Conservation (phyloP, 352 stramenopile genomes). For the Globisporangium apiculatum region DNA sequence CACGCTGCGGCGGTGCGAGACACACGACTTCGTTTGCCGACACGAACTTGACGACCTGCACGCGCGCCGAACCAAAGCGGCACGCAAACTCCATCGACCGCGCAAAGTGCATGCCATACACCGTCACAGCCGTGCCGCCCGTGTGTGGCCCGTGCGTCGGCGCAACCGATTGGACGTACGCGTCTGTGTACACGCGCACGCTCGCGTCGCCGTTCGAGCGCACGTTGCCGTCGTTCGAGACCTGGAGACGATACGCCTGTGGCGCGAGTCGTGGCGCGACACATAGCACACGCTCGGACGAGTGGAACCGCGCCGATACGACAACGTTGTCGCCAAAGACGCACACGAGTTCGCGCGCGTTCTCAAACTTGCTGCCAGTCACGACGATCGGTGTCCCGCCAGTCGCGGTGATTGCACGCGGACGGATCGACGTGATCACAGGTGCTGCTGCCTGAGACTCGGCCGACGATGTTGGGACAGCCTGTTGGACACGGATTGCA, state of each 20-base stretch:
- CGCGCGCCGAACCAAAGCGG: conserved; percentile 59
- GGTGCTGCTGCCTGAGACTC: conserved; percentile 4
- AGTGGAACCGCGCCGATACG: conserved; percentile 46
- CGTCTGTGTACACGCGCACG: conserved; percentile 73
- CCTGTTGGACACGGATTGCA: background rate
- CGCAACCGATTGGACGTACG: conserved; percentile 54
- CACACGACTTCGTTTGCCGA: conserved; percentile 71
- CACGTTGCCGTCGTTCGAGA: conserved; percentile 61
- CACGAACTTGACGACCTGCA: conserved; percentile 55
- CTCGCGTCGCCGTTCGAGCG: conserved; percentile 53
- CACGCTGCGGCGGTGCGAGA: conserved; percentile 38
- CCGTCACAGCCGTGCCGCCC: conserved; percentile 76
- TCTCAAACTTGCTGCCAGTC: conserved; percentile 64
- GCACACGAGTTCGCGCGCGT: conserved; percentile 68
- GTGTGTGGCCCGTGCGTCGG: conserved; percentile 64
- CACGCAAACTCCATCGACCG: conserved; percentile 47
- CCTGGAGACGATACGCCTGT: conserved; percentile 56
- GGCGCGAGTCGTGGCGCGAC: conserved; percentile 44
- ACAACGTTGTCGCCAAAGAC: conserved; percentile 58
- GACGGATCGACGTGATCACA: conserved; percentile 15
- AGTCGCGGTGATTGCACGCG: conserved; percentile 9
- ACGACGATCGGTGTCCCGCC: conserved; percentile 73
- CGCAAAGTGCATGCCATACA: conserved; percentile 83
- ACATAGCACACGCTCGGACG: conserved; percentile 46
- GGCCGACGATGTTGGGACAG: no score